phyloP scores from a whole-genome alignment of 1,284 basidiomycete species.

The Apiotrichum porosum region DNA sequence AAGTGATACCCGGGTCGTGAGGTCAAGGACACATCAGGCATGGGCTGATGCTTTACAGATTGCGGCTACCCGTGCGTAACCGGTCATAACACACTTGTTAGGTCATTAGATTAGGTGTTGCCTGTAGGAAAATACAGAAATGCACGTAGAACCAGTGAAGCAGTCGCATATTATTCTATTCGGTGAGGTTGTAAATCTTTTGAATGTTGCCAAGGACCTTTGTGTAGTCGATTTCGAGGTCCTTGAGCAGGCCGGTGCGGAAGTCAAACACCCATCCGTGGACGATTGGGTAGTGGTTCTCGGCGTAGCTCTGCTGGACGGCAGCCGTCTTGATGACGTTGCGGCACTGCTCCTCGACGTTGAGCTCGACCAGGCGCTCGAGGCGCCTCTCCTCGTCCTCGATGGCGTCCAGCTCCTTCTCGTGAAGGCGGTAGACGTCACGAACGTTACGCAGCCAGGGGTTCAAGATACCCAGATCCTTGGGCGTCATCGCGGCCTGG shows the following conservation, averaged over 20 bases:
- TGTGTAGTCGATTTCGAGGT: constrained; percentile 15
- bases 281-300: constrained; percentile 15
- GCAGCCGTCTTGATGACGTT: constrained; percentile 22
- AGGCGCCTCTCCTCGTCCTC: constrained; percentile 4
- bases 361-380: constrained; percentile 20
- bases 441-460: constrained; percentile 22
- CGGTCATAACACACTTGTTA: too few relatives aligned
- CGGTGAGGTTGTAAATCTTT: constrained; percentile 20
- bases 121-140: too few relatives aligned
- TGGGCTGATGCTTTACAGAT: too few relatives aligned
- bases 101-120: too few relatives aligned
- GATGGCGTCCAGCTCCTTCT: constrained; percentile 15
- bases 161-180: background rate
- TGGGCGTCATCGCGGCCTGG: constrained; percentile 18
- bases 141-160: too few relatives aligned
- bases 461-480: constrained; percentile 20
- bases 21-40: too few relatives aligned
- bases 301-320: constrained; percentile 11
- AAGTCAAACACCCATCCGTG: constrained; percentile 21
- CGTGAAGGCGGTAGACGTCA: constrained; percentile 18
- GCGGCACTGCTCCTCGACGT: constrained; percentile 19
- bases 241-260: constrained; percentile 16
- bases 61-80: too few relatives aligned
- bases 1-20: constrained; percentile 1
- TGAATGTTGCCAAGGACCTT: constrained; percentile 12